Percentiles rank a stretch among this genome's conserved stretches.
These are phyloP conservation scores for Fomes fomentarius DNA, from an alignment of 1,284 basidiomycete species.

Conservation along the genomic window DNA sequence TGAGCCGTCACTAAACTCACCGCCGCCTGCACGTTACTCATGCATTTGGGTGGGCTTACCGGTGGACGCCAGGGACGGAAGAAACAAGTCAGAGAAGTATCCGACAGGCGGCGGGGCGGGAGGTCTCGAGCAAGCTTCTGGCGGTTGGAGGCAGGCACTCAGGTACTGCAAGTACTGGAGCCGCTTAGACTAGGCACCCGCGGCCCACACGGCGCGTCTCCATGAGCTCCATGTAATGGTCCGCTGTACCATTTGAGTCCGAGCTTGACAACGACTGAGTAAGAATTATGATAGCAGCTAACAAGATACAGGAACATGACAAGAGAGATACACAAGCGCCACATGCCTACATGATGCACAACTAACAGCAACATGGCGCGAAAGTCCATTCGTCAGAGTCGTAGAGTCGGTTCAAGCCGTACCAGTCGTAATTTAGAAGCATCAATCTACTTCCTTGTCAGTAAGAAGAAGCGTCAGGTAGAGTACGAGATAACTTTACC, in stretches of 20 bases:
- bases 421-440: background rate
- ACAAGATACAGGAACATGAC: background rate
- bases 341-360: background rate
- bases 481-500: background rate
- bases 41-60: too few relatives aligned
- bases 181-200: too few relatives aligned
- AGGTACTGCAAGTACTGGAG: too few relatives aligned
- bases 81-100: too few relatives aligned
- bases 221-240: background rate
- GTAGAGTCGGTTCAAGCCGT: background rate
- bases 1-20: too few relatives aligned
- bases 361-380: background rate
- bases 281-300: background rate
- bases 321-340: constrained; percentile 1
- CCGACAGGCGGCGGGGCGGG: too few relatives aligned
- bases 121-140: too few relatives aligned
- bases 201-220: background rate
- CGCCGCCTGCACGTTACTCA: too few relatives aligned
- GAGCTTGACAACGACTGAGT: background rate
- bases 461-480: too few relatives aligned
- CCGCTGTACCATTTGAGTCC: too few relatives aligned
- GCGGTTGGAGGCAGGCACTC: too few relatives aligned
- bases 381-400: constrained; percentile 1
- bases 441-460: background rate
- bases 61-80: too few relatives aligned